Evolutionary conservation across 805 yeast genomes (phyloP), one percentile per base, ranked within the genome.

Genomic region (Blastobotrys attinorum): DNA sequence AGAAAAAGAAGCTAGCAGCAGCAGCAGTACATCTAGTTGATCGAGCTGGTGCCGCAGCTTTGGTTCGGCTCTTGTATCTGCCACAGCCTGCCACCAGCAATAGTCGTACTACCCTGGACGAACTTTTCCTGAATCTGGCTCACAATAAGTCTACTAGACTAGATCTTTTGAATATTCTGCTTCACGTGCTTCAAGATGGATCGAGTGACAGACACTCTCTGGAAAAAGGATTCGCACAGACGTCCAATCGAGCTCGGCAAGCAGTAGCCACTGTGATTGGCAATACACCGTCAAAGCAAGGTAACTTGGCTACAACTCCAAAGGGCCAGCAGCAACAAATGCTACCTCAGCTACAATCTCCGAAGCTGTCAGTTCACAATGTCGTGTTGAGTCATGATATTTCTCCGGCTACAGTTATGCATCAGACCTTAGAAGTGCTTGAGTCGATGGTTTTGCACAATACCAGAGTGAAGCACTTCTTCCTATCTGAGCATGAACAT

Each of bases 101-200:
- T 18, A n/a, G 17, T n/a, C 33, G 16, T 17, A 69, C 89, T 42
- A 64, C 71, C 1, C 69, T 84, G 39, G 80, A 81, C 59, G 79
- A 78, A 40, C 66, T 90, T 3, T 67, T 88, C 44, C 76, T 75
- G 18, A 77, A 74, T 48, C 57, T 88, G 39, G 83, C 94, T 54
- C 73, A 75, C 48, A 86, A 80, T 61, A 83, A 83, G 59, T 94
- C 83, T 50, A 83, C 84, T 4, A 66, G 96, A 43, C 65, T 76
- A 7, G 96, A 89, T 50, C 73, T 86, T 13, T 69, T 88, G 58
- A 78, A 82, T 35, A 64, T 82, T 45, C 57, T 88, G 34, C 60
- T 88, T 33, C 76, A 80, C 15, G 72, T 88, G 36, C 64, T 89
- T 29, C 81, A 80, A 46, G 96, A 88, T 48, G 94, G 92, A n/a